Evolutionary conservation across 805 yeast species (phyloP), one percentile per base, ranked within the genome.

Genomic region (Limtongia smithiae): DNA sequence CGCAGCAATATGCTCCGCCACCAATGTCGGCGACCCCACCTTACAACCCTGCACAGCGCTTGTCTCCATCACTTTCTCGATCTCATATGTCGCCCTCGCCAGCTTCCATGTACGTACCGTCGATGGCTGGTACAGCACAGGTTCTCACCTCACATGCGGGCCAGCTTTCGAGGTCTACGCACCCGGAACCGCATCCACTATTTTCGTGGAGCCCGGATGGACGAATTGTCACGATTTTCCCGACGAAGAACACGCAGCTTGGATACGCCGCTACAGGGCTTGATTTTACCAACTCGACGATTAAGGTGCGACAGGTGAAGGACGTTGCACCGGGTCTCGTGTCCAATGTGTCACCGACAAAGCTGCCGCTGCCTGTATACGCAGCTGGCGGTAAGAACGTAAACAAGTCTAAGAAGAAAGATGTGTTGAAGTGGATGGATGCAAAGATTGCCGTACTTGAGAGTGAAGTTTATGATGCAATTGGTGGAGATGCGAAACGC

Each of bases 351-450:
- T 51, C 59, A 37, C 60, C 62, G 62, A 58, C 58, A 60, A 69
- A 69, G 41, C 83, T 78, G 65, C 93, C 85, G 0, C 87, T 83
- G 0, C 95, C 96, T 0, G 68, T 87, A 43, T 64, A 71, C 2
- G 76, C 74, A 48, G 55, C 58, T 2, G 58, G 55, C 14, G 59
- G 70, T 2, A 68, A 68, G 48, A 68, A 71, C 7, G 62, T 65
- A 24, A 60, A 61, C 36, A 85, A 80, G 61, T 68, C 80, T 1
- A 82, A 78, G 62, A 72, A 72, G 63, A 84, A 81, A 60, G 93
- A 83, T 36, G 63, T 87, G 7, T 85, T 80, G 52, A 77, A 81
- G 49, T 84, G 95, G 83, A 57, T 82, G n/a, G 71, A 68, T 18
- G 73, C 70, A 2, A 66, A 68, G 41, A 54, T 68, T 14, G 60